Percentiles rank a stretch among this genome's conserved stretches.
Conservation (phyloP, 2,329 filamentous ascomycete species). For the Xylaria sp. region DNA sequence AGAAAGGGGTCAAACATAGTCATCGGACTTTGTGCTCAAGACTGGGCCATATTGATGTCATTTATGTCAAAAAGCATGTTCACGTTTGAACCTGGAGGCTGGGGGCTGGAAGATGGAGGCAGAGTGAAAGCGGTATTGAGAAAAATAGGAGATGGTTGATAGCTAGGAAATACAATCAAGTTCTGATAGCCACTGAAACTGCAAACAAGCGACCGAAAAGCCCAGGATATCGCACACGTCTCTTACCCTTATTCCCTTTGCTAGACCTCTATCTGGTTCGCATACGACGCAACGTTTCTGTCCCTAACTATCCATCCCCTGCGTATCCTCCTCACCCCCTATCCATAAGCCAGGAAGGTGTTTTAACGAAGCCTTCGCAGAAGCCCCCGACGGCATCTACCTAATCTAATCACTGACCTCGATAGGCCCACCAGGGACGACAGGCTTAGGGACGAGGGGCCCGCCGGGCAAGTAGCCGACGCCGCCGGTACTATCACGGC, state of each 20-base stretch:
- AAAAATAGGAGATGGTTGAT: background rate
- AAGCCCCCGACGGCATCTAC: constrained; percentile 4
- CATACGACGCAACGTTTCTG: background rate
- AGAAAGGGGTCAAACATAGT: too few species aligned
- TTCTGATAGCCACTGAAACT: background rate
- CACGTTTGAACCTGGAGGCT: too few species aligned
- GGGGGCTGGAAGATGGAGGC: background rate
- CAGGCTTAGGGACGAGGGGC: constrained; percentile 36
- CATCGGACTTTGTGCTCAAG: too few species aligned
- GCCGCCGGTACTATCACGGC: too few species aligned
- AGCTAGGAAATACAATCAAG: background rate
- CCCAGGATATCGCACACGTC: background rate
- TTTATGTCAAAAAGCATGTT: too few species aligned
- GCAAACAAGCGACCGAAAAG: background rate
- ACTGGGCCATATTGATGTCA: too few species aligned
- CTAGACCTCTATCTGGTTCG: background rate
- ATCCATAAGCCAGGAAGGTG: background rate
- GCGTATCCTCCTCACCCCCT: background rate
- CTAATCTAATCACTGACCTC: constrained; percentile 24
- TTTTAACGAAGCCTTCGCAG: background rate
- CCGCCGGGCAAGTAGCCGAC: constrained; percentile 33
- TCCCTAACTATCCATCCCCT: too few species aligned
- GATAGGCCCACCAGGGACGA: constrained; percentile 36
- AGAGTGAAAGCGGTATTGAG: background rate
- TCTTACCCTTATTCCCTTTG: background rate